Percentiles rank a stretch among this genome's conserved stretches.
Evolutionary conservation across 176 grass and related monocot genomes (phyloP).

Genomic region (Oryza meyeriana): DNA sequence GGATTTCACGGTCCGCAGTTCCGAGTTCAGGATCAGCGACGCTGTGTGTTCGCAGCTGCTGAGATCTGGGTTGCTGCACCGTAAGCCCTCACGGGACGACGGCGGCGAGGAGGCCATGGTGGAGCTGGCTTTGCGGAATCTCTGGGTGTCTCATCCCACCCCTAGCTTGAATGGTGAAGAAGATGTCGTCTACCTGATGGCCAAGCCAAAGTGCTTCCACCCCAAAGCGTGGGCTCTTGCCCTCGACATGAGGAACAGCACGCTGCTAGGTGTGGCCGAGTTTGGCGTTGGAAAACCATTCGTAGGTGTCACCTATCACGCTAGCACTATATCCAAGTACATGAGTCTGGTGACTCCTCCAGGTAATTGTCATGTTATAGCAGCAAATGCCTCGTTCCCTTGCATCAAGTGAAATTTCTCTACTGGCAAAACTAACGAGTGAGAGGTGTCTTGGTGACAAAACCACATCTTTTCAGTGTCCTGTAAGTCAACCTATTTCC

Average conservation of each 20-base stretch:
- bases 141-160: neutral
- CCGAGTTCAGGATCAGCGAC: no score
- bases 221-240: neutral
- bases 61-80: no score
- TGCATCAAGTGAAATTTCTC: no score
- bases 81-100: no score
- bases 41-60: no score
- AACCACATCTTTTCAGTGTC: no score
- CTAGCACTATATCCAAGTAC: neutral
- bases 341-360: neutral
- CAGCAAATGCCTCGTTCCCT: neutral
- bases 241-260: neutral
- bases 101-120: no score
- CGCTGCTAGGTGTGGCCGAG: neutral
- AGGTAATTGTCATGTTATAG: neutral
- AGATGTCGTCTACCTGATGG: constrained; percentile 1
- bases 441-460: no score
- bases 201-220: neutral
- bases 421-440: no score
- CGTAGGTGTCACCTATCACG: neutral
- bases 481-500: no score
- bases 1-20: no score
- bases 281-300: neutral
- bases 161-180: neutral
- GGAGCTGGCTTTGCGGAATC: neutral